Conservation (phyloP, 2,329 filamentous ascomycete genomes). For the Verticillium zaregamsianum region DNA sequence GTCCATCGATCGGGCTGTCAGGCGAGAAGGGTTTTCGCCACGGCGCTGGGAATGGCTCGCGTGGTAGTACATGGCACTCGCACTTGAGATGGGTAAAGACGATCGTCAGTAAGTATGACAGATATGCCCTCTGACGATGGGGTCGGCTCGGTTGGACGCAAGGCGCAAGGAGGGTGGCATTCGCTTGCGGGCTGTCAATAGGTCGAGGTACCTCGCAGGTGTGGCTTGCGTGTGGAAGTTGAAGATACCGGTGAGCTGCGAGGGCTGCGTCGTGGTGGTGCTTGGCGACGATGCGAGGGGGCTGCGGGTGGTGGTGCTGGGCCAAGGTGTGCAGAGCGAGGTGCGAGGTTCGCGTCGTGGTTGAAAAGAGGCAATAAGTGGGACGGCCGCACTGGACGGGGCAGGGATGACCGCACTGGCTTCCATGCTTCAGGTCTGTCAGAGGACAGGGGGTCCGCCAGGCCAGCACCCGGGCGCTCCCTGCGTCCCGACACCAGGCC, state of each 20-base stretch:
- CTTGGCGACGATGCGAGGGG: not conserved
- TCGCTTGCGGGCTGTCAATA: not conserved
- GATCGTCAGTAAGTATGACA: not conserved
- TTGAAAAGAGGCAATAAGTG: not conserved
- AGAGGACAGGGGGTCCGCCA: constrained; percentile 33
- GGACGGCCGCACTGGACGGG: not conserved
- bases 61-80: no score
- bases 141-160: not conserved
- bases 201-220: not conserved
- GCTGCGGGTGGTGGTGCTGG: no score
- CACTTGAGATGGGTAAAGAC: not conserved
- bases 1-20: not conserved
- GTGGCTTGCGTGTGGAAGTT: not conserved
- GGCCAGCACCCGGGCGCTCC: not conserved
- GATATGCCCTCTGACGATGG: not conserved
- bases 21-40: no score
- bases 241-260: not conserved
- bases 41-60: no score
- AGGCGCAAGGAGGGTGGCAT: not conserved
- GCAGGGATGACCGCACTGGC: constrained; percentile 1
- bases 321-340: not conserved
- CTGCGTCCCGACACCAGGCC: not conserved
- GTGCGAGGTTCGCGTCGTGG: not conserved
- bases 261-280: no score
- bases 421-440: constrained; percentile 43